Percentiles rank a stretch among this genome's conserved stretches.
Conservation (phyloP, 768 basidiomycete genomes). For the Boletellus ananiceps region DNA sequence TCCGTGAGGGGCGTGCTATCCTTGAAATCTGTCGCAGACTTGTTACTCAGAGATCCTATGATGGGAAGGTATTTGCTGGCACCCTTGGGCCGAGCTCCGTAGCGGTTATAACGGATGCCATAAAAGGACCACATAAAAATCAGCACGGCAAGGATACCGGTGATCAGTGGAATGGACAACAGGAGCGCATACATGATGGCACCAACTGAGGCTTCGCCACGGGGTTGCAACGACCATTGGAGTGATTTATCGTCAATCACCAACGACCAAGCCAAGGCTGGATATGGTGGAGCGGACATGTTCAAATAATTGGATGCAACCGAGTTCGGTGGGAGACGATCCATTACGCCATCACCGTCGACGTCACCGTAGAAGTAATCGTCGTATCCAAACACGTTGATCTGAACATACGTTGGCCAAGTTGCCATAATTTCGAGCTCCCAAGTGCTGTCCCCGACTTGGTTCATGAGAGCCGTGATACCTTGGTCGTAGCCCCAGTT, state of each 20-base stretch:
- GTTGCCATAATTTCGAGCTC: constrained; percentile 83
- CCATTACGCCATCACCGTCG: constrained; percentile 83
- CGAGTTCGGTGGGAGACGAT: constrained; percentile 87
- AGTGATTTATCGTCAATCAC: constrained; percentile 73
- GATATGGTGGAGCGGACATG: constrained; percentile 84
- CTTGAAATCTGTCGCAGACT: constrained; percentile 68
- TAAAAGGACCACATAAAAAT: constrained; percentile 97
- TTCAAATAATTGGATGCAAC: constrained; percentile 85
- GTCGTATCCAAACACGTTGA: constrained; percentile 89
- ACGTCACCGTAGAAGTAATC: constrained; percentile 91
- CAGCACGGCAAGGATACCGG: constrained; percentile 74
- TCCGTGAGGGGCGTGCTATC: constrained; percentile 59
- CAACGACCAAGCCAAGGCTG: constrained; percentile 85
- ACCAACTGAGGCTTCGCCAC: constrained; percentile 75
- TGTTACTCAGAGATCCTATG: constrained; percentile 58
- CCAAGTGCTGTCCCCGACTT: constrained; percentile 65
- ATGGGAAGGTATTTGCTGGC: constrained; percentile 86
- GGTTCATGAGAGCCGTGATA: constrained; percentile 63
- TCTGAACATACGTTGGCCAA: constrained; percentile 87
- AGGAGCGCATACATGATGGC: constrained; percentile 87
- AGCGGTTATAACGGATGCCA: constrained; percentile 91
- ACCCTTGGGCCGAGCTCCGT: constrained; percentile 72
- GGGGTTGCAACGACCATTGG: constrained; percentile 75
- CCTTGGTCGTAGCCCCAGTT: constrained; percentile 89
- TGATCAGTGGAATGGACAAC: constrained; percentile 76